A percentile compares a stretch with the other conserved stretches of the same genome.
Conservation (phyloP, 768 basidiomycete genomes). For the Aureoboletus auriporus region DNA sequence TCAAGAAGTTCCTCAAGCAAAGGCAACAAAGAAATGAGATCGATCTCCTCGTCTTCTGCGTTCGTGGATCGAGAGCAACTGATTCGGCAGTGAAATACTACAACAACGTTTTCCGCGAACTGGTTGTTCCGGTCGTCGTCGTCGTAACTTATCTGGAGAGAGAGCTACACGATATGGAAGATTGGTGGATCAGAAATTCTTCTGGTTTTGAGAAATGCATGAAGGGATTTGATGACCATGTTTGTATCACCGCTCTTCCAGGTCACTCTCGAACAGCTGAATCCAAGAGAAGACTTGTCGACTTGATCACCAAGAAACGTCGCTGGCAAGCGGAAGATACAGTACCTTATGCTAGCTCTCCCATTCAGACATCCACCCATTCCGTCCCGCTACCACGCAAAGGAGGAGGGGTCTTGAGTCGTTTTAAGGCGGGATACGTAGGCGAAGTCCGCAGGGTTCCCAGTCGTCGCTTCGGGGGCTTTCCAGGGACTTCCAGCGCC, state of each 20-base stretch:
- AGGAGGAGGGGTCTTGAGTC: neutral
- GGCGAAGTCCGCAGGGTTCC: neutral
- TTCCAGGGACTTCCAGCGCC: neutral
- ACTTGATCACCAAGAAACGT: conserved; percentile 8
- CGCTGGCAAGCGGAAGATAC: conserved; percentile 4
- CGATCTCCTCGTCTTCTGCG: conserved; percentile 37
- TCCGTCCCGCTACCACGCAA: neutral
- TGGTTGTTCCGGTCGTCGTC: conserved; percentile 35
- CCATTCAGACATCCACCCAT: neutral
- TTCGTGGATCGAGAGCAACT: conserved; percentile 33
- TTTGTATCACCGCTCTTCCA: conserved; percentile 33
- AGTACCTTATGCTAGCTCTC: conserved; percentile 13
- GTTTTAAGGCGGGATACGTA: neutral
- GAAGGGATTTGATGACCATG: conserved; percentile 35
- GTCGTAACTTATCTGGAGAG: conserved; percentile 35
- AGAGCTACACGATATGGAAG: conserved; percentile 18
- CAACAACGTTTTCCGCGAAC: conserved; percentile 31
- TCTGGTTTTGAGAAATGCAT: conserved; percentile 14
- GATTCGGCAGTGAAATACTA: conserved; percentile 29
- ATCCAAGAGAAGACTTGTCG: conserved; percentile 12
- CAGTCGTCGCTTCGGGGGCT: neutral
- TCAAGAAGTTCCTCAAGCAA: conserved; percentile 20
- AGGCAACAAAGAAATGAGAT: conserved; percentile 25
- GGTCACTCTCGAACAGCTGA: conserved; percentile 4
- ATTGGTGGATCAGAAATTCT: conserved; percentile 32